Evolutionary conservation across 345 rosid species (phyloP).

Genomic region (Lepidium didymum): DNA sequence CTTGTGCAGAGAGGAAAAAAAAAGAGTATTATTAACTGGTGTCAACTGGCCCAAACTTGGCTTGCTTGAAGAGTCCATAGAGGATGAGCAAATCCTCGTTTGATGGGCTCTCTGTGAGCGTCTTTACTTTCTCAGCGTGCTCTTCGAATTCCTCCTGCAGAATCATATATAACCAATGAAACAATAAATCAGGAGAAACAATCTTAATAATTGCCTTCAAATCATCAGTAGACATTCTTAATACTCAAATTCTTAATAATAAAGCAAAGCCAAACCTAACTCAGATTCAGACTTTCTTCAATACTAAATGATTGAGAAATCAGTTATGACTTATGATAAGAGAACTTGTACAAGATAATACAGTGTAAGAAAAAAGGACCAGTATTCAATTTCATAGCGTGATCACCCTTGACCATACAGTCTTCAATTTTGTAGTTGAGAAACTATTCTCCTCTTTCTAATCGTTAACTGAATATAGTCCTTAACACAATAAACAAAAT

Average conservation of each 20-base stretch:
- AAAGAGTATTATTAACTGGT: constrained; percentile 40
- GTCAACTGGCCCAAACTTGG: constrained; percentile 66
- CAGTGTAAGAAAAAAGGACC: neutral
- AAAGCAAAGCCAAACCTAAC: neutral
- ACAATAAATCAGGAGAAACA: neutral
- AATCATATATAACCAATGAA: neutral
- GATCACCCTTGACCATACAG: neutral
- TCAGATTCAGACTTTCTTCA: neutral
- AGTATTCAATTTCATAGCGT: neutral
- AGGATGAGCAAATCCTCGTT: constrained; percentile 69
- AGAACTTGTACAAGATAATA: neutral
- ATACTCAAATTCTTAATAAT: neutral
- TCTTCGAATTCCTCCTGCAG: constrained; percentile 76
- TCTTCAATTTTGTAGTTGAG: neutral
- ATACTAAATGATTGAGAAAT: neutral
- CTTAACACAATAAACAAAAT: neutral
- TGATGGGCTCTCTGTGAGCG: constrained; percentile 47
- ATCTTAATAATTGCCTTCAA: neutral
- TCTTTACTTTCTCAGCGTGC: constrained; percentile 59
- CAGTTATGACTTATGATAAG: neutral
- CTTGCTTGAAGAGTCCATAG: constrained; percentile 80
- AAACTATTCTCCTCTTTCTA: neutral
- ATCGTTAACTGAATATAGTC: neutral
- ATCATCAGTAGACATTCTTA: neutral
- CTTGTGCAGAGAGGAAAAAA: neutral